Evolutionary conservation across 192 early-diverging fungal species (phyloP).

Genomic region (Podochytrium sp.): DNA sequence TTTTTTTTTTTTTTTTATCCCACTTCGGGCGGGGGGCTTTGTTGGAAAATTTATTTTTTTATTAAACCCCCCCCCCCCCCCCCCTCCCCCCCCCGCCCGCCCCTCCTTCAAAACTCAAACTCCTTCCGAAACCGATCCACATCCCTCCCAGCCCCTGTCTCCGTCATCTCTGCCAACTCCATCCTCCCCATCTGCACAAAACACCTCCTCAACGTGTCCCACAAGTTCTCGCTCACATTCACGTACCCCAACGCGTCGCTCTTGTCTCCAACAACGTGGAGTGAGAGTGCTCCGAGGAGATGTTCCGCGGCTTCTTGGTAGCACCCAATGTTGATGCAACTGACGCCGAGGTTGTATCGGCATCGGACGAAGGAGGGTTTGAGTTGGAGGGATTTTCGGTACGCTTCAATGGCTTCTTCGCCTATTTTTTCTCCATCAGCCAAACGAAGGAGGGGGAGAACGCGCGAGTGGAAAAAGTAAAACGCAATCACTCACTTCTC

Average conservation of each 20-base stretch:
- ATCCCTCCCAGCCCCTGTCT: constrained; percentile 28
- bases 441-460: neutral
- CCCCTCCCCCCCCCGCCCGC: neutral
- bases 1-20: too few relatives aligned
- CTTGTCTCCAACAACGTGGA: constrained; percentile 55
- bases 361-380: constrained; percentile 92
- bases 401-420: constrained; percentile 82
- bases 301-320: constrained; percentile 91
- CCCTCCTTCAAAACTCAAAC: constrained; percentile 45
- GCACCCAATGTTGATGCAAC: constrained; percentile 85
- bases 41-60: neutral
- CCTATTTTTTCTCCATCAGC: neutral
- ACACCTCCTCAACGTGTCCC: constrained; percentile 39
- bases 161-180: constrained; percentile 43
- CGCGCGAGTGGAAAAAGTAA: neutral
- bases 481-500: neutral
- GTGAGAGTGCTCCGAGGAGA: constrained; percentile 76
- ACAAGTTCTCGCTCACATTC: constrained; percentile 40
- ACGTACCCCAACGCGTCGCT: neutral
- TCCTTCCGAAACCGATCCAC: constrained; percentile 38
- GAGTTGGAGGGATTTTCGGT: constrained; percentile 87
- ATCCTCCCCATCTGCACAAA: constrained; percentile 44
- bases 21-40: too few relatives aligned
- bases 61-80: neutral
- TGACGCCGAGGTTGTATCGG: constrained; percentile 90